Conservation (phyloP, 2,329 filamentous ascomycete genomes). For the Aureobasidium musti region DNA sequence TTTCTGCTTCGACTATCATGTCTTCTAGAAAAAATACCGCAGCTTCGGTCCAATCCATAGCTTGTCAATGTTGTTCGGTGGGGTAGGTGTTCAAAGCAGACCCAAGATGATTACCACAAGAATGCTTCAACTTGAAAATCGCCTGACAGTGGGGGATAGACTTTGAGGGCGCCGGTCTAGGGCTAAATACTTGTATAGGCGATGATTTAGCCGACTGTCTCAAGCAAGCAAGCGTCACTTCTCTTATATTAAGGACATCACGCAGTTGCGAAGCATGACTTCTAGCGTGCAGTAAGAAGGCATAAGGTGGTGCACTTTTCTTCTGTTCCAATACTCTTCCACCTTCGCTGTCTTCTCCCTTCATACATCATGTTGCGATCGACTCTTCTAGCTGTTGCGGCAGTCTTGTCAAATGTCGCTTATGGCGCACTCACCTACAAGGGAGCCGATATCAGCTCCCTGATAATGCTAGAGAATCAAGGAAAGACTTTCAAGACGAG, state of each 20-base stretch:
- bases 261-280: neutral
- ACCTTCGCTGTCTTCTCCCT: neutral
- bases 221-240: conserved; percentile 1
- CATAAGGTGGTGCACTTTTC: neutral
- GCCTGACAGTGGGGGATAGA: neutral
- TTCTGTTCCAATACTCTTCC: neutral
- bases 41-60: neutral
- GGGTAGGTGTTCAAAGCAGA: too few relatives aligned
- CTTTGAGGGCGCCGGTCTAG: neutral
- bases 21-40: neutral
- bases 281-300: neutral
- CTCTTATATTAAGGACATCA: conserved; percentile 15
- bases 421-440: conserved; percentile 37
- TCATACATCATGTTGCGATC: conserved; percentile 14
- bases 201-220: conserved; percentile 15
- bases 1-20: neutral
- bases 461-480: conserved; percentile 41
- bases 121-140: neutral
- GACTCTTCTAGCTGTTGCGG: neutral
- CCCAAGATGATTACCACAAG: too few relatives aligned
- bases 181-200: conserved; percentile 13
- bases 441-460: conserved; percentile 45
- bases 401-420: conserved; percentile 23
- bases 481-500: conserved; percentile 43
- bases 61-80: too few relatives aligned